Evolutionary conservation across 2,329 filamentous ascomycete genomes (phyloP).

Genomic region (Monosporascus cannonballus): DNA sequence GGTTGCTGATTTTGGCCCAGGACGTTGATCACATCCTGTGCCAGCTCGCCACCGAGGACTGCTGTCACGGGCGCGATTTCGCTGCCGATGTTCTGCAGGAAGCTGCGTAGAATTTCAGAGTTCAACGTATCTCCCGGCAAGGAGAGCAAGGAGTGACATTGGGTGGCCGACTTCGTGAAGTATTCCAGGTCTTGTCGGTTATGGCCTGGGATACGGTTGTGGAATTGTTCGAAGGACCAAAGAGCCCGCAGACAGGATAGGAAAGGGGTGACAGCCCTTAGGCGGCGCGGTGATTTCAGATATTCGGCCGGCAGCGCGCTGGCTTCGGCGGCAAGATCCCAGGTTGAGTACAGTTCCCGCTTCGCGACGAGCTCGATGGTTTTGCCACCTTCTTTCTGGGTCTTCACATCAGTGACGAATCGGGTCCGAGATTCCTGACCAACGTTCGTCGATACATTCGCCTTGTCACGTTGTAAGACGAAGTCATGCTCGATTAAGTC

Average conservation of each 20-base stretch:
- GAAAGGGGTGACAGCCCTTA: constrained; percentile 72
- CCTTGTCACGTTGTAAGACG: constrained; percentile 76
- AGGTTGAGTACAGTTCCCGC: constrained; percentile 82
- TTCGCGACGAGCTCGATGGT: constrained; percentile 83
- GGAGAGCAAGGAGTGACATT: constrained; percentile 70
- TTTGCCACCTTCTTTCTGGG: constrained; percentile 64
- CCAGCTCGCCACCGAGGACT: constrained; percentile 81
- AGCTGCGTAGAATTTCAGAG: constrained; percentile 70
- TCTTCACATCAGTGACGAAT: constrained; percentile 64
- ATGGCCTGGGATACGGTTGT: constrained; percentile 49
- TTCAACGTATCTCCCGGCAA: constrained; percentile 62
- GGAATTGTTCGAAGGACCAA: constrained; percentile 73
- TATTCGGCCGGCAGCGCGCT: constrained; percentile 68
- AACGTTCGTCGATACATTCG: constrained; percentile 60
- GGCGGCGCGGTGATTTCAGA: constrained; percentile 59
- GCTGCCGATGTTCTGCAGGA: constrained; percentile 77
- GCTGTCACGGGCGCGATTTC: constrained; percentile 85
- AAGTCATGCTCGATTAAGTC: constrained; percentile 90
- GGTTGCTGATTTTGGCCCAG: constrained; percentile 87
- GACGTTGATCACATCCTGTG: constrained; percentile 96
- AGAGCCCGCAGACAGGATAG: constrained; percentile 82
- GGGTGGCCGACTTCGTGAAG: constrained; percentile 73
- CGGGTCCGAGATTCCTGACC: constrained; percentile 72
- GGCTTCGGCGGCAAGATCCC: constrained; percentile 73
- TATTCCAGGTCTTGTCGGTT: constrained; percentile 59